phyloP scores from a whole-genome alignment of 176 grass and related monocot genomes.

The Avena eriantha region DNA sequence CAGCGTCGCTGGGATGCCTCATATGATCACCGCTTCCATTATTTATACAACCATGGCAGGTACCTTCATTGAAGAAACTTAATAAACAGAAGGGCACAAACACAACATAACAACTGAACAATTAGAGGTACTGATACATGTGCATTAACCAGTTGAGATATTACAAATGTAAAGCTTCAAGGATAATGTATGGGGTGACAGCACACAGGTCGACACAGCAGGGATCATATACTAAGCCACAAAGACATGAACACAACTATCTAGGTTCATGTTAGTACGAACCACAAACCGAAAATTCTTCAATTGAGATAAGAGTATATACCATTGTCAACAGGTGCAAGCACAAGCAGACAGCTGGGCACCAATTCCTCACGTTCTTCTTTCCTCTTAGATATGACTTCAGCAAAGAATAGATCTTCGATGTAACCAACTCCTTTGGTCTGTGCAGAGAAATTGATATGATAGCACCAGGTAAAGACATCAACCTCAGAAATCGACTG shows the following conservation, averaged over 20 bases:
- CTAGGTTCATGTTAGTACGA: background rate
- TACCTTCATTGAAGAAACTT: background rate
- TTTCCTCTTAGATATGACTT: background rate
- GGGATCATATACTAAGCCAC: background rate
- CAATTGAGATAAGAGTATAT: background rate
- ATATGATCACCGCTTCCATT: conserved; percentile 7
- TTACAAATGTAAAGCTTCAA: background rate
- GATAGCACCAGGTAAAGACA: background rate
- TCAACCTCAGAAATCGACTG: background rate
- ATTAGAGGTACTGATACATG: background rate
- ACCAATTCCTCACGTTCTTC: background rate
- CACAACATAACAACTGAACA: background rate
- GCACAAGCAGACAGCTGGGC: background rate
- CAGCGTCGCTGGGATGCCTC: background rate
- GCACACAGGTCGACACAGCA: background rate
- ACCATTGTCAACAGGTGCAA: conserved; percentile 2
- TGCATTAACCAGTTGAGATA: background rate
- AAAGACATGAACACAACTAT: background rate
- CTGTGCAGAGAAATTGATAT: background rate
- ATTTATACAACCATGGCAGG: conserved; percentile 13
- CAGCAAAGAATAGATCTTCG: background rate
- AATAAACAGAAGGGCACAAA: background rate
- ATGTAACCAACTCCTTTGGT: background rate
- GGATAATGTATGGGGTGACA: background rate
- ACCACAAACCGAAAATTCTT: background rate